Evolutionary conservation across 2,329 filamentous ascomycete genomes (phyloP).

Genomic region (Botrytis hyacinthi): DNA sequence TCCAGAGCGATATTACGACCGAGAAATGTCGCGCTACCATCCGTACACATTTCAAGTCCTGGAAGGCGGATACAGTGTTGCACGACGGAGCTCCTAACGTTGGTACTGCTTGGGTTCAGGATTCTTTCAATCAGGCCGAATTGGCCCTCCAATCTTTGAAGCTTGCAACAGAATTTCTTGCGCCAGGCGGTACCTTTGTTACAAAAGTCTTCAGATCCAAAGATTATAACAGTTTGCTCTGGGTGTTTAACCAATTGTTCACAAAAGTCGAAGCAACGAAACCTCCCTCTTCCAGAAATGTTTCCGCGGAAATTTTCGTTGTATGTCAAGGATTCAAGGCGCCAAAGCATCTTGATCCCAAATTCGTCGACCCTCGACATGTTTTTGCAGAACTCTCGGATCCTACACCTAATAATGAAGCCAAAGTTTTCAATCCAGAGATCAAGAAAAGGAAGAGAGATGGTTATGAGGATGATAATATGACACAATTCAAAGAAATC

Average conservation of each 20-base stretch:
- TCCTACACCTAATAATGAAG: slow-evolving; percentile 88
- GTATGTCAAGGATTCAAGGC: slow-evolving; percentile 95
- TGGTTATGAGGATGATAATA: slow-evolving; percentile 96
- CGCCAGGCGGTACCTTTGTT: slow-evolving; percentile 87
- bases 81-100: slow-evolving; percentile 98
- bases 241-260: slow-evolving; percentile 98
- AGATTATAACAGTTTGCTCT: slow-evolving; percentile 92
- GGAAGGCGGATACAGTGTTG: slow-evolving; percentile 93
- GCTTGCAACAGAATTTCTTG: slow-evolving; percentile 88
- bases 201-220: slow-evolving; percentile 98
- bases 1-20: slow-evolving; percentile 97
- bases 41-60: slow-evolving; percentile 84
- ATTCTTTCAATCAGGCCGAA: slow-evolving; percentile 97
- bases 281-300: slow-evolving; percentile 90
- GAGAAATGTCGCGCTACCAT: slow-evolving; percentile 93
- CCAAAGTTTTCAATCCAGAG: slow-evolving; percentile 97
- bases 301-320: slow-evolving; percentile 97
- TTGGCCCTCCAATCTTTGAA: slow-evolving; percentile 87
- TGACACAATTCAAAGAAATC: slow-evolving; percentile 85
- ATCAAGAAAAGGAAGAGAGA: slow-evolving; percentile 96
- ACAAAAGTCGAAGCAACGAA: slow-evolving; percentile 95
- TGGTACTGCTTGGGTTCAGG: slow-evolving; percentile 95
- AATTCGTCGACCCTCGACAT: slow-evolving; percentile 82
- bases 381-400: slow-evolving; percentile 92
- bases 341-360: slow-evolving; percentile 87